Evolutionary conservation across 2,329 filamentous ascomycete species (phyloP).

Genomic region (Canariomyces notabilis): DNA sequence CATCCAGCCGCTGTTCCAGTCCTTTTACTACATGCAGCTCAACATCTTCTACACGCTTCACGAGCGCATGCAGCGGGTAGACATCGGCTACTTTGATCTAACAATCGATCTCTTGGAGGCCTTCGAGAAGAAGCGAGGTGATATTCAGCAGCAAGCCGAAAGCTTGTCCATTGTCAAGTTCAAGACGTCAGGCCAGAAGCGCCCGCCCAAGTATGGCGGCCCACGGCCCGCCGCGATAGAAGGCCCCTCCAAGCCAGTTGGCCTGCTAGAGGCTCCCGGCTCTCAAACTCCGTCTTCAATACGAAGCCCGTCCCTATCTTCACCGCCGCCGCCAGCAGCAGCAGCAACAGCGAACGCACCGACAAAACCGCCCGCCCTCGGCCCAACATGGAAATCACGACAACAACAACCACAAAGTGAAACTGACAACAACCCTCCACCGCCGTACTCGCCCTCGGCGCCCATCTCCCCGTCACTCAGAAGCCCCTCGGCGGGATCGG

Average conservation of each 20-base stretch:
- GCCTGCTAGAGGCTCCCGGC: slow-evolving; percentile 41
- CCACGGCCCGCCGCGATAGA: slow-evolving; percentile 53
- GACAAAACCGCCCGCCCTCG: slow-evolving; percentile 27
- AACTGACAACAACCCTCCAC: slow-evolving; percentile 57
- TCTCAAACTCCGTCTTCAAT: slow-evolving; percentile 9
- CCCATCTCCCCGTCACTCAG: slow-evolving; percentile 27
- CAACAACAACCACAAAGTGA: slow-evolving; percentile 33
- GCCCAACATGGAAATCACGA: slow-evolving; percentile 16
- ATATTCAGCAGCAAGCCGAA: slow-evolving; percentile 81
- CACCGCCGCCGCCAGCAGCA: slow-evolving; percentile 7
- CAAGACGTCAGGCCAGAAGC: slow-evolving; percentile 74
- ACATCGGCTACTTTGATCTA: slow-evolving; percentile 97
- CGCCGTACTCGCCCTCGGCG: slow-evolving; percentile 62
- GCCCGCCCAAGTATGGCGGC: slow-evolving; percentile 54
- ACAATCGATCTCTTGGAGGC: slow-evolving; percentile 86
- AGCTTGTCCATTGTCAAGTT: slow-evolving; percentile 80
- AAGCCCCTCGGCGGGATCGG: slow-evolving; percentile 27
- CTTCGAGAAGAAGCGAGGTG: slow-evolving; percentile 82
- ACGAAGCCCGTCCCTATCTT: no score
- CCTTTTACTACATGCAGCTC: slow-evolving; percentile 99
- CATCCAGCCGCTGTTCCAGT: slow-evolving; percentile 94
- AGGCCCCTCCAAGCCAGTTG: slow-evolving; percentile 40
- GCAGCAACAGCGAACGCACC: slow-evolving; percentile 11
- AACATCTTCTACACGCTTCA: slow-evolving; percentile 99
- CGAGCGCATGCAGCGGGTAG: slow-evolving; percentile 94